Conservation (phyloP, 208 protist genomes). For the Trypanosoma rangeli region DNA sequence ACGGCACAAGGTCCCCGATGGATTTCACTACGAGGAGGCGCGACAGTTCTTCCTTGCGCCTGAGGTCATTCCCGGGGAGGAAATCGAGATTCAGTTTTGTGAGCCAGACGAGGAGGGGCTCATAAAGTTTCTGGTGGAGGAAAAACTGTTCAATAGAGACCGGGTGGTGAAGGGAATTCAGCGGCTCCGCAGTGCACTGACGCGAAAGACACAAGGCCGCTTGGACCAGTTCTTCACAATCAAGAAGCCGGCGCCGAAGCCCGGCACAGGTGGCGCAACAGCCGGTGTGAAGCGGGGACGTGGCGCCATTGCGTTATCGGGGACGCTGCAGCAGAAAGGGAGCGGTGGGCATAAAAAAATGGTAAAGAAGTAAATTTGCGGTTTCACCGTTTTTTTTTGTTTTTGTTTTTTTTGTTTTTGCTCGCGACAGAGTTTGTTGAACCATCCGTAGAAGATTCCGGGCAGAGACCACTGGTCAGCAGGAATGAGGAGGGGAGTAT, state of each 20-base stretch:
- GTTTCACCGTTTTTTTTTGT: background rate
- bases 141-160: constrained; percentile 97
- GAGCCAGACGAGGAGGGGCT: constrained; percentile 97
- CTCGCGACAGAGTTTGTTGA: background rate
- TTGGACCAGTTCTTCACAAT: constrained; percentile 92
- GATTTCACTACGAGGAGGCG: constrained; percentile 91
- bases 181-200: constrained; percentile 67
- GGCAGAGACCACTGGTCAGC: background rate
- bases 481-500: background rate
- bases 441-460: background rate
- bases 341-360: constrained; percentile 75
- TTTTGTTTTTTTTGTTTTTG: background rate
- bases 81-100: constrained; percentile 92
- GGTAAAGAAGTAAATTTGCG: constrained; percentile 68
- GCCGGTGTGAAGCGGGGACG: constrained; percentile 54
- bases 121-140: constrained; percentile 96
- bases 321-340: constrained; percentile 61
- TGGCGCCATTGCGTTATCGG: constrained; percentile 46
- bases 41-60: constrained; percentile 92
- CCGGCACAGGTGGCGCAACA: constrained; percentile 7
- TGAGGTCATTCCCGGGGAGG: constrained; percentile 78
- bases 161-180: constrained; percentile 83
- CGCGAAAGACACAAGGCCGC: constrained; percentile 81
- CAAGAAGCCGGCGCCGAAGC: constrained; percentile 14
- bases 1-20: constrained; percentile 81